Base-by-base conservation (phyloP, 805 yeast species). In the Ogataea paraovalis region DNA sequence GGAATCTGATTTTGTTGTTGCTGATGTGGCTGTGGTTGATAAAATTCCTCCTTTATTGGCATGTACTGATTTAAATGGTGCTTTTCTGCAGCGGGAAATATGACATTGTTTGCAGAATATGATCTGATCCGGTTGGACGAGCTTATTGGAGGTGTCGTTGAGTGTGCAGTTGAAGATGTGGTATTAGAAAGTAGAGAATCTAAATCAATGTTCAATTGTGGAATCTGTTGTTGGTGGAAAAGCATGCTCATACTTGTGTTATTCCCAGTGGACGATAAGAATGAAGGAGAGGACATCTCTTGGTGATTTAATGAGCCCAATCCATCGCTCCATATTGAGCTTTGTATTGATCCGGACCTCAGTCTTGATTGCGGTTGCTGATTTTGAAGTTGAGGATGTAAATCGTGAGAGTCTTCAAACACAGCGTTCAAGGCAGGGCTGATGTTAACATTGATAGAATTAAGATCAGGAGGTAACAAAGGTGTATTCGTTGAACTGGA, bases 271-370 rank as follows among this genome's bases (percentile, higher is more conserved):
- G 46, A 40, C 3, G 58, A 49, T 32, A 47, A 46, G 38, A 45
- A 47, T 19, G 54, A 53, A 39, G 57, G 59, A n/a, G 62, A 47
- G 33, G 49, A 49, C 27, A 40, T 43, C 19, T 53, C 55, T 30
- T 43, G 56, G 36, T 46, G 56, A 33, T 48, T 50, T 28, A 50
- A 19, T 9, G 53, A 39, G 14, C 52, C 45, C 21, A 47, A 54
- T 41, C 74, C 78, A 55, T 76, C 82, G 51, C 78, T 76, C 87
- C 87, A 82, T 45, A 82, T 80, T 36, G 84, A 78, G 52, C 76
- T 68, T 39, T 72, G 68, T 38, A 80, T 65, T 1, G 84, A 79
- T 4, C 83, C 80, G 0, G 85, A 79, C 45, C 87, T 72, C 52
- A 76, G 64, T 53, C 86, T 66, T 28, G 56, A 28, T 30, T 48